Percentiles rank a stretch among this genome's conserved stretches.
Conservation (phyloP, 1,284 basidiomycete species). For the Trametes polyzona region DNA sequence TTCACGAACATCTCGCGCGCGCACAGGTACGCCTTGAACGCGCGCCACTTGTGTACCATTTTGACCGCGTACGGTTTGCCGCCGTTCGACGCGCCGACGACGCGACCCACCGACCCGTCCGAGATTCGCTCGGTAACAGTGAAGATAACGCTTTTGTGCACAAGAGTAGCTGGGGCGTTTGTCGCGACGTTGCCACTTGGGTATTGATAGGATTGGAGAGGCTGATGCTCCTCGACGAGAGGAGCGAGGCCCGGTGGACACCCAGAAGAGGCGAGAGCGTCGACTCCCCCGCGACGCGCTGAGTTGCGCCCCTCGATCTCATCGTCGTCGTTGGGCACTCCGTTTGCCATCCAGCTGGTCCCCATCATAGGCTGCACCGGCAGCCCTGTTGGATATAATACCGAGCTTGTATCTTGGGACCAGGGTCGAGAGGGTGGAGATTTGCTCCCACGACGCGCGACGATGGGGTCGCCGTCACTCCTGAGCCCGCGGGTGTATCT, state of each 20-base stretch:
- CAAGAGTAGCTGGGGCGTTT: background rate
- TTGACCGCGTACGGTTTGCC: constrained; percentile 13
- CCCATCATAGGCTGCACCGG: too few relatives aligned
- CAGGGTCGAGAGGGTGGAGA: too few relatives aligned
- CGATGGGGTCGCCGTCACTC: too few relatives aligned
- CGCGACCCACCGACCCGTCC: constrained; percentile 7
- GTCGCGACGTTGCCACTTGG: background rate
- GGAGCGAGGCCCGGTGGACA: too few relatives aligned
- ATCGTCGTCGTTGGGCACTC: background rate
- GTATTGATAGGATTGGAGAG: too few relatives aligned
- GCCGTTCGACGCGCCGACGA: constrained; percentile 4
- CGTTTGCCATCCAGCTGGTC: too few relatives aligned
- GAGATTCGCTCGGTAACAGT: background rate
- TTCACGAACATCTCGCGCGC: background rate
- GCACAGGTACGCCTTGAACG: background rate
- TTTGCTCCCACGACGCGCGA: too few relatives aligned
- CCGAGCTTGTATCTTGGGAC: too few relatives aligned
- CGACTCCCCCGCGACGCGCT: background rate
- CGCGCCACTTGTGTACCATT: constrained; percentile 8
- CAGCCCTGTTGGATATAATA: background rate
- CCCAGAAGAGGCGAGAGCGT: too few relatives aligned
- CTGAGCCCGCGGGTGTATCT: too few relatives aligned
- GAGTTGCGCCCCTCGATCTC: background rate
- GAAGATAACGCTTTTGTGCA: constrained; percentile 1
- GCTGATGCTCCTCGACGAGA: too few relatives aligned